These are phyloP conservation scores for Phaeotremella skinneri DNA, from an alignment of 768 basidiomycete genomes.

Conservation along the genomic window DNA sequence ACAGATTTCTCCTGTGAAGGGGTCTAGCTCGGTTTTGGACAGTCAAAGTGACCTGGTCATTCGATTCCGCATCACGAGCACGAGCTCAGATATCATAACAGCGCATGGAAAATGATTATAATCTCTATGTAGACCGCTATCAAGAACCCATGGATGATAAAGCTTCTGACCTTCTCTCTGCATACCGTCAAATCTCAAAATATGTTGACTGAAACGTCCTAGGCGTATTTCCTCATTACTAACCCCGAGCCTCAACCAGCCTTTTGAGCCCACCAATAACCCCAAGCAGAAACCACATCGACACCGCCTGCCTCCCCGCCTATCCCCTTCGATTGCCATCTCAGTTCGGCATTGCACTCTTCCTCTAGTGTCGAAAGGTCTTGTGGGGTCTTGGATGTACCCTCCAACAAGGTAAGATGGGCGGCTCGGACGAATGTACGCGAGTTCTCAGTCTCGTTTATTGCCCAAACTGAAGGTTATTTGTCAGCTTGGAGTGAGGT, in stretches of 20 bases:
- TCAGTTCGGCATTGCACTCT: conserved; percentile 4
- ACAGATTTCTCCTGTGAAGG: too few relatives aligned
- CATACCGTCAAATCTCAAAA: too few relatives aligned
- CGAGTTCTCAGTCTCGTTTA: neutral
- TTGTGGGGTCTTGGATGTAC: conserved; percentile 1
- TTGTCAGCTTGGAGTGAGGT: neutral
- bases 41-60: too few relatives aligned
- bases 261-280: conserved; percentile 21
- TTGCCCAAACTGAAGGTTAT: neutral
- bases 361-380: conserved; percentile 10
- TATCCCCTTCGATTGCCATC: conserved; percentile 8
- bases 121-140: too few relatives aligned
- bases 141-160: too few relatives aligned
- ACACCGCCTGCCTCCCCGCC: conserved; percentile 16
- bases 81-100: too few relatives aligned
- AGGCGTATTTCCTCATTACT: neutral
- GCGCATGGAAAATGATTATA: too few relatives aligned
- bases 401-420: conserved; percentile 16
- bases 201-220: neutral
- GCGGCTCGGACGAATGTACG: conserved; percentile 4
- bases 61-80: too few relatives aligned
- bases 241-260: neutral
- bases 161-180: too few relatives aligned
- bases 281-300: conserved; percentile 19
- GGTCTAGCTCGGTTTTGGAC: too few relatives aligned